These are phyloP conservation scores for Rhodotorula sp. DNA, from an alignment of 1,284 basidiomycete genomes.

Conservation along the genomic window DNA sequence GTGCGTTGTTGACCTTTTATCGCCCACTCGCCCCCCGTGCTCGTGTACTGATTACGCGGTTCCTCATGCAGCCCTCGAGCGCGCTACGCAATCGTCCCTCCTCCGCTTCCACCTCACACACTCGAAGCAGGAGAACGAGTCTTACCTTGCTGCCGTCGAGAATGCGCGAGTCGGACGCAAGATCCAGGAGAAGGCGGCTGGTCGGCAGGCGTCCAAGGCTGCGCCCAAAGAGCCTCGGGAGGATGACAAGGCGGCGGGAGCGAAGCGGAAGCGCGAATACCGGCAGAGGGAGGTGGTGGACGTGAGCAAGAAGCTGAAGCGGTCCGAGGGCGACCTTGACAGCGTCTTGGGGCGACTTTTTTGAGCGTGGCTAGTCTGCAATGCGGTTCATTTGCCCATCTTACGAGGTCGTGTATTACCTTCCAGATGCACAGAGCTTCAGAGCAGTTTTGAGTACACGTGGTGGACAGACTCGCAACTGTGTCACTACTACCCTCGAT, in stretches of 20 bases:
- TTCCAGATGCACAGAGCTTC: too few species aligned
- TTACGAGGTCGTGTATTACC: too few species aligned
- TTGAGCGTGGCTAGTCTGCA: slow-evolving; percentile 7
- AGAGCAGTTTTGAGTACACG: too few species aligned
- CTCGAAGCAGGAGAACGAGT: slow-evolving; percentile 82
- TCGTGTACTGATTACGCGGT: not conserved
- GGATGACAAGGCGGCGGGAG: slow-evolving; percentile 21
- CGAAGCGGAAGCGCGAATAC: slow-evolving; percentile 31
- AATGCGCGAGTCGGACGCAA: slow-evolving; percentile 87
- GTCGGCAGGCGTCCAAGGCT: slow-evolving; percentile 43
- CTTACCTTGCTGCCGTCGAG: slow-evolving; percentile 94
- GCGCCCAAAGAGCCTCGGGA: not conserved
- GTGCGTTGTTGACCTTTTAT: slow-evolving; percentile 58
- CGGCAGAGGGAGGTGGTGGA: slow-evolving; percentile 35
- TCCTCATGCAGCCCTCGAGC: slow-evolving; percentile 73
- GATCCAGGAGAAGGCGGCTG: slow-evolving; percentile 65
- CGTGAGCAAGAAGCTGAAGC: slow-evolving; percentile 18
- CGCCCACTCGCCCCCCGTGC: not conserved
- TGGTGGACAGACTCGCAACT: too few species aligned
- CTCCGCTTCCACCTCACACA: slow-evolving; percentile 87
- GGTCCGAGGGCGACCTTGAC: slow-evolving; percentile 31
- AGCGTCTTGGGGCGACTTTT: slow-evolving; percentile 42
- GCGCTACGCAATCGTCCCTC: slow-evolving; percentile 80
- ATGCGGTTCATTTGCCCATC: not conserved
- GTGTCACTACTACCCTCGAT: too few species aligned